Evolutionary conservation across 2,329 filamentous ascomycete species (phyloP), one percentile per base, ranked within the genome.

Genomic region (Pseudodiploospora longispora): DNA sequence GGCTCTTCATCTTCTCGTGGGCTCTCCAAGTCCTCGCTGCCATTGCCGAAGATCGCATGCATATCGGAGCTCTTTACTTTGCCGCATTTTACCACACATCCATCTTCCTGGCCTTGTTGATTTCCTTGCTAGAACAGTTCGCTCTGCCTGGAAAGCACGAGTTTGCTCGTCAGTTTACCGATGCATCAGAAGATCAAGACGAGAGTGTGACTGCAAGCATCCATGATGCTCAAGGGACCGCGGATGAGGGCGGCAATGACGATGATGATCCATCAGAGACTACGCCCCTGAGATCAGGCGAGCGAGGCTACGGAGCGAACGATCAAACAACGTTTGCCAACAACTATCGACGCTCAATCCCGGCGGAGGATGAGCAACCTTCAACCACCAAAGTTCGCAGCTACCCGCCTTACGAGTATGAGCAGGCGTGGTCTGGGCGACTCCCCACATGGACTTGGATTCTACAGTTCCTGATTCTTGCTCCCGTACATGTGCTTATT

Each of bases 361-460:
- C 46, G 7, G 49, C 46, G 27, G 61, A 65, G 3, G 60, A 53
- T 52, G 32, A 47, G 27, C 44, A 51, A 4, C 42, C 54, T 30
- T 37, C 54, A 28, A 47, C 53, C 27, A 51, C 58, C 42, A 52
- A 42, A 27, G 46, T 53, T 38, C 50, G 58, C 46, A 46, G 48
- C 50, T 31, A 55, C 47, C 55, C 67, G 43, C 65, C 72, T 1
- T 89, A 83, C 57, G 76, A 77, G 9, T 69, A 78, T 42, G 93
- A 97, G 59, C 93, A 97, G 62, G 68, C 75, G 10, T 98, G 93
- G 93, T 95, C 88, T 41, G 76, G 76, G 4, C 75, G 75, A 33
- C 68, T 97, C 43, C 87, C 88, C 1, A 78, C 75, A 37, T 96
- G 85, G 85, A 82, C 85, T 12, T 98, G 93, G 93, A 64, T 93